Conservation (phyloP, 768 basidiomycete genomes). For the Leccinum longicurvipes region DNA sequence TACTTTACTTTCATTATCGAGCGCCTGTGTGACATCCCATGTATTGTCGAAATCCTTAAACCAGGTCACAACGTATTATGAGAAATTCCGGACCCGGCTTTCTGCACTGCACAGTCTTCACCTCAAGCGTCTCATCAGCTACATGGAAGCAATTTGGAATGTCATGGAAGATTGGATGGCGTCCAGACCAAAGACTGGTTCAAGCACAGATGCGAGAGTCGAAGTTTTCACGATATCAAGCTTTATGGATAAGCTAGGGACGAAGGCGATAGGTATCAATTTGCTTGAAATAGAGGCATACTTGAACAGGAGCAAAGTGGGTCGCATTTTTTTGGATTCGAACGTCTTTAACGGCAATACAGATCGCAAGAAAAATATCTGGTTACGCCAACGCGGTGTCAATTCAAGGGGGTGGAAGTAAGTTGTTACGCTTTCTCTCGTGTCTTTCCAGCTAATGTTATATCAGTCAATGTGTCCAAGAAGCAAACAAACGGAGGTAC, state of each 20-base stretch:
- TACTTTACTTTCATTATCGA: constrained; percentile 84
- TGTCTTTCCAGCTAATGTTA: not conserved
- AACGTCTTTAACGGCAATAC: not conserved
- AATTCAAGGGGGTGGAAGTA: constrained; percentile 38
- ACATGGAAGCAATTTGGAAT: constrained; percentile 67
- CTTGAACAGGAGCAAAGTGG: constrained; percentile 83
- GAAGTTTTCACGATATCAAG: constrained; percentile 71
- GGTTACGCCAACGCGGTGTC: constrained; percentile 70
- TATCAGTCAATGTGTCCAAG: constrained; percentile 6
- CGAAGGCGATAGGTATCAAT: constrained; percentile 72
- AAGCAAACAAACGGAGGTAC: constrained; percentile 39
- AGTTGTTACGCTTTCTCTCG: not conserved
- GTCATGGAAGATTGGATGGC: constrained; percentile 53
- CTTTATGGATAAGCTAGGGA: constrained; percentile 63
- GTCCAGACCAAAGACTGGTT: constrained; percentile 16
- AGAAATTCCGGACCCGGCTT: constrained; percentile 75
- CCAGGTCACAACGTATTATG: constrained; percentile 76
- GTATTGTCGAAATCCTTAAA: constrained; percentile 60
- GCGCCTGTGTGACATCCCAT: constrained; percentile 54
- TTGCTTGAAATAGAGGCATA: constrained; percentile 80
- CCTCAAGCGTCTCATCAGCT: constrained; percentile 71
- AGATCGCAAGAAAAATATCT: constrained; percentile 80
- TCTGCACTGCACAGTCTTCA: constrained; percentile 70
- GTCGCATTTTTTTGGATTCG: constrained; percentile 25
- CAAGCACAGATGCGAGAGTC: constrained; percentile 21